phyloP scores from a whole-genome alignment of 768 basidiomycete species.

The Suillus sp. region DNA sequence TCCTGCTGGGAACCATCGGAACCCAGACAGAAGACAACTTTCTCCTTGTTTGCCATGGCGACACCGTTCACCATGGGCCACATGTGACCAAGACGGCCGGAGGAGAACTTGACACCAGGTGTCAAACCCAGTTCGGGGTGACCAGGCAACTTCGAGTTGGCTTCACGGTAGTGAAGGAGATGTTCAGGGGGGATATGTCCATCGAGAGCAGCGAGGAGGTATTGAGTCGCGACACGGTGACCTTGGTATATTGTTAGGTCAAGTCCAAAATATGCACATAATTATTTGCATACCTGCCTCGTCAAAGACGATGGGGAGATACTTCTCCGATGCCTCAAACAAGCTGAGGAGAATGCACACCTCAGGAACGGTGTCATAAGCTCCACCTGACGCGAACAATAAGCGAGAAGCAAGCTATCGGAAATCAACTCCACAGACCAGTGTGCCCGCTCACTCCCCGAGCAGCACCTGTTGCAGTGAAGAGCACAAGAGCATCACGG shows the following conservation, averaged over 20 bases:
- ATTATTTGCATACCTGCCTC: conserved; percentile 65
- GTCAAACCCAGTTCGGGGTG: conserved; percentile 90
- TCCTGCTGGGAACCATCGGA: conserved; percentile 93
- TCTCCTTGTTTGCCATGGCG: conserved; percentile 75
- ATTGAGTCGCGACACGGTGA: conserved; percentile 90
- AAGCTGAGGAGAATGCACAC: conserved; percentile 77
- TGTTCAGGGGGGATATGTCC: conserved; percentile 73
- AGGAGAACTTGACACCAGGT: conserved; percentile 92
- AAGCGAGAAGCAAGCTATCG: conserved; percentile 19
- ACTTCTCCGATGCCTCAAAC: conserved; percentile 64
- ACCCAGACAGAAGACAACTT: conserved; percentile 80
- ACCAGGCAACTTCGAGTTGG: conserved; percentile 84
- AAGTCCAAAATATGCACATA: not conserved
- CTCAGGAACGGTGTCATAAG: conserved; percentile 81
- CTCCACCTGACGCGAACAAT: conserved; percentile 44
- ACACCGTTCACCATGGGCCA: conserved; percentile 90
- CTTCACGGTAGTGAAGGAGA: conserved; percentile 82
- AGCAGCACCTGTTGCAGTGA: conserved; percentile 85
- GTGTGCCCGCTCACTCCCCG: conserved; percentile 88
- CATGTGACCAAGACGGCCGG: conserved; percentile 90
- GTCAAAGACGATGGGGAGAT: conserved; percentile 72
- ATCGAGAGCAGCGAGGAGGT: conserved; percentile 77
- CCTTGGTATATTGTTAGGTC: conserved; percentile 43
- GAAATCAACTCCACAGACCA: conserved; percentile 38
- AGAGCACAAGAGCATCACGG: conserved; percentile 83